Evolutionary conservation across 768 basidiomycete genomes (phyloP), one percentile per base, ranked within the genome.

Genomic region (Pisolithus orientalis): DNA sequence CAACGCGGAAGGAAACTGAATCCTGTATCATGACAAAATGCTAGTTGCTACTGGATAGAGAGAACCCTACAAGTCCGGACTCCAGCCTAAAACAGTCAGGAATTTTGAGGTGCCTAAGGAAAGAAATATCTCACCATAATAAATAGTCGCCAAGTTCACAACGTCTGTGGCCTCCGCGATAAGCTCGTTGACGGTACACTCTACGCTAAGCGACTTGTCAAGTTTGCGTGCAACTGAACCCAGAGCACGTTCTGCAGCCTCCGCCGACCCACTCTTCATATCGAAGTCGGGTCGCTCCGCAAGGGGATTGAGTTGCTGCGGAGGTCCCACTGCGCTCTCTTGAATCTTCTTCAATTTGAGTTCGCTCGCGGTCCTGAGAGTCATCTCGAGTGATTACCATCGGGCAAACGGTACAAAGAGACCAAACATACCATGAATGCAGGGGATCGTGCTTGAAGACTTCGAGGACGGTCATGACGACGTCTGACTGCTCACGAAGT

Each of bases 401-500:
- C n/a, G 13, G 4, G 32, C 17, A 25, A 47, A 21, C n/a, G 16
- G 10, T 6, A 5, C 9, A 14, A 21, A 7, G 32, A 8, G 27
- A 11, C 13, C 10, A 4, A 52, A 58, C 81, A 34, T 46, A 92
- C 94, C 95, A 98, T 29, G 83, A 85, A 60, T 97, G 90, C 17
- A 99, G 77, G 5, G 96, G 95, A 66, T 99, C 95, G 62, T 95
- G 83, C 66, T 90, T 92, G 81, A 98, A 96, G 13, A 97, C 95
- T 62, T 96, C 94, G 37, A 99, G 76, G 4, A 99, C 88, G 1
- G 94, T 97, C 79, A 94, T 82, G 62, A 99, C 85, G 43, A 95
- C 82, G 32, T 85, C 87, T 0, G 90, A 90, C 9, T 84, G 80
- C 38, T 87, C 84, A 10, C 94, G 80, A 32, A 98, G 73, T 5